A percentile compares a stretch with the other conserved stretches of the same genome.
phyloP scores from a whole-genome alignment of 192 early-diverging fungal species.

The Gryganskiella cystojenkinii region DNA sequence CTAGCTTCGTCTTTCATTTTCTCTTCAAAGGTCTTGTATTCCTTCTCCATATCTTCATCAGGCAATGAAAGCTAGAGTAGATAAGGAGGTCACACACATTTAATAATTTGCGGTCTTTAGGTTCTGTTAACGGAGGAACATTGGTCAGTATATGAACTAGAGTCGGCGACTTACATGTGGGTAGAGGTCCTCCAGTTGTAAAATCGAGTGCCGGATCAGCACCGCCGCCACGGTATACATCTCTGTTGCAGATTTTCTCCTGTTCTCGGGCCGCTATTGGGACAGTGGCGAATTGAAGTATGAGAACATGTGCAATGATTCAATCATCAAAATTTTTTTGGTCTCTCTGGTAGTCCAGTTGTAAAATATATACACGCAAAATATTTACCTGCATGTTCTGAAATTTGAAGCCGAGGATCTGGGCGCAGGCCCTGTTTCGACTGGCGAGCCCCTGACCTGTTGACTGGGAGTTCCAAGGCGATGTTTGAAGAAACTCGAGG shows the following conservation, averaged over 20 bases:
- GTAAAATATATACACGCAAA: background rate
- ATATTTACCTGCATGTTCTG: conserved; percentile 60
- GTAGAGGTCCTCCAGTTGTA: conserved; percentile 69
- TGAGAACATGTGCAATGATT: no score
- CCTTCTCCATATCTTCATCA: conserved; percentile 61
- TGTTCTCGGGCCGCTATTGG: conserved; percentile 63
- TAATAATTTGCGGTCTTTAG: no score
- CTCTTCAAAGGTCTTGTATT: conserved; percentile 56
- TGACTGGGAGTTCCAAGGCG: conserved; percentile 54
- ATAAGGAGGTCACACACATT: no score
- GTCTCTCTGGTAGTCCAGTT: no score
- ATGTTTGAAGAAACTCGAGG: conserved; percentile 67
- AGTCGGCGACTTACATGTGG: conserved; percentile 64
- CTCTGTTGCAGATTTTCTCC: conserved; percentile 54
- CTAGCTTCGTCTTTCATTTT: conserved; percentile 56
- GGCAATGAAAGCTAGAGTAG: conserved; percentile 54
- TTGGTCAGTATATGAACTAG: background rate
- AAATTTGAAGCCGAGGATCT: conserved; percentile 85
- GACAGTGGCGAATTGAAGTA: no score
- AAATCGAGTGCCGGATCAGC: conserved; percentile 24
- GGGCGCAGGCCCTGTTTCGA: conserved; percentile 55
- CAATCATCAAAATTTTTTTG: no score
- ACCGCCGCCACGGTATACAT: conserved; percentile 33
- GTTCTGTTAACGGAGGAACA: no score
- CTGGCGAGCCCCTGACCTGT: background rate